Percentiles rank a stretch among this genome's conserved stretches.
Evolutionary conservation across 805 yeast species (phyloP).

Genomic region (Candida maltosa): DNA sequence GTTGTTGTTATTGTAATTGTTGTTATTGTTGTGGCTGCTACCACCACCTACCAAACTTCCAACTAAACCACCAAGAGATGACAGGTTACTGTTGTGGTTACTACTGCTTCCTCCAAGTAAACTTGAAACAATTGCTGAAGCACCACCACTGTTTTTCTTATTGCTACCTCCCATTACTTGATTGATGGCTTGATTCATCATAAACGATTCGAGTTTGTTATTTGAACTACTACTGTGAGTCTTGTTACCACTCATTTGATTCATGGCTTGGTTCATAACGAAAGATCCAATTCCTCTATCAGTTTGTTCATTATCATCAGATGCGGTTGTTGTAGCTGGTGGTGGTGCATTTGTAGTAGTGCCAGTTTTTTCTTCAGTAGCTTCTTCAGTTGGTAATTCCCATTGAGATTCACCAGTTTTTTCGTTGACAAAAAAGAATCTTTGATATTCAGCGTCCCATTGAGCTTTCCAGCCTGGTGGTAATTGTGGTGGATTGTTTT

Average conservation of each 20-base stretch:
- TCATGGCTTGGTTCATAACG: conserved; percentile 9
- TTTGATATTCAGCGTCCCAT: conserved; percentile 29
- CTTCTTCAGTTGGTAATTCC: conserved; percentile 19
- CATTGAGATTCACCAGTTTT: conserved; percentile 27
- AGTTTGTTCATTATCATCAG: conserved; percentile 1
- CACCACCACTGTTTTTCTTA: conserved; percentile 5
- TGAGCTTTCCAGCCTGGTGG: conserved; percentile 34
- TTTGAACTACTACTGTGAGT: not conserved
- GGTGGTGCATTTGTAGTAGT: not conserved
- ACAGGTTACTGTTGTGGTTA: not conserved
- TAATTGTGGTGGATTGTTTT: conserved; percentile 12
- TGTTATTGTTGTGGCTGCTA: conserved; percentile 5
- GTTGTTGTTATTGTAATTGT: conserved; percentile 2
- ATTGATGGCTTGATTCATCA: conserved; percentile 4
- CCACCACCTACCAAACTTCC: conserved; percentile 7
- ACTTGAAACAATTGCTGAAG: conserved; percentile 8
- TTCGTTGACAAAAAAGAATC: conserved; percentile 23
- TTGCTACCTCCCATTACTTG: conserved; percentile 4
- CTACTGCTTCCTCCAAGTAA: conserved; percentile 1
- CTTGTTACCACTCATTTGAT: conserved; percentile 3
- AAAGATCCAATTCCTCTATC: conserved; percentile 10
- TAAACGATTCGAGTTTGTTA: conserved; percentile 2
- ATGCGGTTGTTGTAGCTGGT: not conserved
- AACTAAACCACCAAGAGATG: conserved; percentile 6
- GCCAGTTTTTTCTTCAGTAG: not conserved